Evolutionary conservation across 2,329 filamentous ascomycete species (phyloP), one percentile per base, ranked within the genome.

Genomic region (Aureobasidium sp.): DNA sequence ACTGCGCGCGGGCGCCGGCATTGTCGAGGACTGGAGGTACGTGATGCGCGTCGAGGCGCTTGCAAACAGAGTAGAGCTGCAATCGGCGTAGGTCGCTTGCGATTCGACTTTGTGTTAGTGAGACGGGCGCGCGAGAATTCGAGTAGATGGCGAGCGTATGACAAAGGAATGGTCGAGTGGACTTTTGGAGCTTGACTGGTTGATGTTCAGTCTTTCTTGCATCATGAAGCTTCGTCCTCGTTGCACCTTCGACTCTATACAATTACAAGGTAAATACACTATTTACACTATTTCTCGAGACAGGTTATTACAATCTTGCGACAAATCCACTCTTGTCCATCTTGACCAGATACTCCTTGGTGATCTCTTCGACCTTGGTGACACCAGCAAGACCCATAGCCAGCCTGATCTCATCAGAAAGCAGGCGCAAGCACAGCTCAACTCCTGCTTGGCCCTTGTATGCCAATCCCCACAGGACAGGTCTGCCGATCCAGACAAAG

Each of bases 401-500:
- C 6, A 73, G 65, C 64, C 67, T 72, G 61, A 77, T 72, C 64
- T 77, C 74, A 50, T 74, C 72, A 12, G 64, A 66, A 26, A 78
- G 57, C 29, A 82, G 74, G 44, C 72, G 76, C 55, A 83, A 63
- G 24, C 78, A 78, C 50, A 77, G 65, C 64, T 77, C 76, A 2
- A 74, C 73, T 2, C 72, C 73, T 26, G 66, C 67, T 63, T 74
- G 70, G 0, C 73, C 73, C 50, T 74, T 72, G 65, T 74, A 74
- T 47, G 76, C 76, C 51, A 82, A 67, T 0, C 79, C 79, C 79
- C 79, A 82, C 5, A 81, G 72, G 20, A 75, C 71, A 4, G 77
- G 75, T 43, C 80, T 67, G 1, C 80, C 79, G 7, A 79, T 70
- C 77, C 71, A 81, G 62, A 66, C 65, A 59, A 67, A 68, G 34